A percentile compares a stretch with the other conserved stretches of the same genome.
phyloP scores from a whole-genome alignment of 75 land plant species.

The Pinus tabuliformis region DNA sequence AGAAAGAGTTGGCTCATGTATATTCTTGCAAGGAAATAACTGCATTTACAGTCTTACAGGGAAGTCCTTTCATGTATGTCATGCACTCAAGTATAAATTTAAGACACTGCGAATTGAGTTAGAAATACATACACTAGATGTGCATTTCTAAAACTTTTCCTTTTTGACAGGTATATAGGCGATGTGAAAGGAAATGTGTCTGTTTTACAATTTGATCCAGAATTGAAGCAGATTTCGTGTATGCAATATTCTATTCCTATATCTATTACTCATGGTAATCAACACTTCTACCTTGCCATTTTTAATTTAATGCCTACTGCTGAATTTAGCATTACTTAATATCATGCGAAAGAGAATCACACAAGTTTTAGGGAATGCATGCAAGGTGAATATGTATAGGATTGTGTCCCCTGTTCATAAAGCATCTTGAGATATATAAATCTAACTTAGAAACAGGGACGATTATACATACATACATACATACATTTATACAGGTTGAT shows the following conservation, averaged over 20 bases:
- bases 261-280: conserved; percentile 58
- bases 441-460: background rate
- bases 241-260: conserved; percentile 76
- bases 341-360: background rate
- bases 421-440: background rate
- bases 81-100: background rate
- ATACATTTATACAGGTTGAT: no score
- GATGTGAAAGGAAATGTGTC: conserved; percentile 63
- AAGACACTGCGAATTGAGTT: background rate
- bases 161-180: conserved; percentile 60
- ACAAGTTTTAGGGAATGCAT: background rate
- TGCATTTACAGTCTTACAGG: conserved; percentile 67
- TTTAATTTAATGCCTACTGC: background rate
- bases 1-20: conserved; percentile 36
- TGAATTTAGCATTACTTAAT: background rate
- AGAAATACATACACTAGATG: background rate
- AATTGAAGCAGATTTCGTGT: conserved; percentile 17
- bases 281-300: background rate
- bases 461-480: no score
- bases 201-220: conserved; percentile 55
- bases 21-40: conserved; percentile 60
- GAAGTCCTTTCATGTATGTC: conserved; percentile 60
- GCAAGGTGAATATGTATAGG: background rate
- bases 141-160: background rate
- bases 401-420: background rate